Evolutionary conservation across 2,329 filamentous ascomycete species (phyloP).

Genomic region (Aspergillus piperis): DNA sequence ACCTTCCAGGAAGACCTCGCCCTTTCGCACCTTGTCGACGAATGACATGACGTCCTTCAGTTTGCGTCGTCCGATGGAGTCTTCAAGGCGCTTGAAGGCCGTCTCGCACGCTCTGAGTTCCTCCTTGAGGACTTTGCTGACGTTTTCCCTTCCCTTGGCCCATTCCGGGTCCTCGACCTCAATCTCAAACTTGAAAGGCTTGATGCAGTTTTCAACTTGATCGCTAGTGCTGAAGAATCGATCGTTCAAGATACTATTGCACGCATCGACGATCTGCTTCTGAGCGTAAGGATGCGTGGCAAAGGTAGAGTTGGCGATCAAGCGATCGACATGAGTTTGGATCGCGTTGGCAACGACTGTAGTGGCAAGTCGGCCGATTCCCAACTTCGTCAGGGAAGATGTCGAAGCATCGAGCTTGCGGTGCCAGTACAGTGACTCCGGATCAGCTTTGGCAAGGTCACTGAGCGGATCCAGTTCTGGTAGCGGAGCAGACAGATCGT

Average conservation of each 20-base stretch:
- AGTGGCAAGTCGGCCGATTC: conserved; percentile 88
- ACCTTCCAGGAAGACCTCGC: conserved; percentile 81
- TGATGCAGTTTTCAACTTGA: conserved; percentile 98
- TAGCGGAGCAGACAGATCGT: conserved; percentile 70
- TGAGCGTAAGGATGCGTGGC: conserved; percentile 86
- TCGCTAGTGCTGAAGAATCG: conserved; percentile 96
- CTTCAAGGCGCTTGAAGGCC: conserved; percentile 74
- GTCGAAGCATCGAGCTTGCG: conserved; percentile 91
- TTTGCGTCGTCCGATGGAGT: conserved; percentile 76
- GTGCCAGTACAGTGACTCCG: conserved; percentile 86
- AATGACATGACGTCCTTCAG: conserved; percentile 87
- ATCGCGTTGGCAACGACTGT: conserved; percentile 88
- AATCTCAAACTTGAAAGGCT: conserved; percentile 97
- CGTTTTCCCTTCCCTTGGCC: conserved; percentile 80
- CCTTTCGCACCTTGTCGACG: conserved; percentile 84
- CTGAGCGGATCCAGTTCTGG: conserved; percentile 71
- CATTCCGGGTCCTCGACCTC: conserved; percentile 92
- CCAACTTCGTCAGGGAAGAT: conserved; percentile 87
- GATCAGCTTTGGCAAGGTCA: conserved; percentile 80
- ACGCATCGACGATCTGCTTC: conserved; percentile 88
- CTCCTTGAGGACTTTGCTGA: conserved; percentile 76
- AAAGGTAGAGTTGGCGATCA: conserved; percentile 82
- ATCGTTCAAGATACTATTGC: conserved; percentile 86
- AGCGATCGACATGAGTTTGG: conserved; percentile 75
- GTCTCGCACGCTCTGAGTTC: conserved; percentile 83